Evolutionary conservation across 1,284 basidiomycete genomes (phyloP), one percentile per base, ranked within the genome.

Genomic region (Lentinus polychrous): DNA sequence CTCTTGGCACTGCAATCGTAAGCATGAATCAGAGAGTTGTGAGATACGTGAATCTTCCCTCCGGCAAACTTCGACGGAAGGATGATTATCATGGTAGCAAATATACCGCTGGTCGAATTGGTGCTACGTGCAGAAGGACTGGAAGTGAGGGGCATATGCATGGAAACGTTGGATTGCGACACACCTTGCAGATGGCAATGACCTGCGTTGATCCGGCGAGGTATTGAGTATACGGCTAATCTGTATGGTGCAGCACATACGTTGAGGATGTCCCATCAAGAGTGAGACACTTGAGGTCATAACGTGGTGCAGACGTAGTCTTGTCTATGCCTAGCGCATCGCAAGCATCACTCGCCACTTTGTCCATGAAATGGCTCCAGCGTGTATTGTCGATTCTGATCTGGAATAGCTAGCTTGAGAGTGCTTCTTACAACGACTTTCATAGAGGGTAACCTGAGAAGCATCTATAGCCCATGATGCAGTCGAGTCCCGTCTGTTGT

Each of bases 201-300:
- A 20, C 37, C 15, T 8, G 12, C 6, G 23, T 18, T 23, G 20
- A 8, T 11, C n/a, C n/a, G n/a, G 3, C 14, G n/a, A n/a, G 14
- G 27, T 10, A 17, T 12, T 12, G 12, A 42, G 48, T 24, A 35
- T 14, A 11, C 10, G 11, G 24, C 15, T n/a, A 11, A 14, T 14
- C 41, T 24, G 32, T 44, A 31, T 8, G 43, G n/a, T 7, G 14
- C 1, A 41, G 27, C 20, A 66, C 72, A 51, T 46, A 75, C 73
- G 71, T 70, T 8, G 71, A 73, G 7, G 73, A 73, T 2, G 61
- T 60, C 52, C 74, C 69, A 43, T 74, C 74, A 1, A 76, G 54
- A 1, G 75, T 55, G 2, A 76, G 57, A 51, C 75, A 75, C 55
- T 74, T 70, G 8, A 73, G 52, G 48, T 75, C 67, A 49, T 61